phyloP scores from a whole-genome alignment of 2,329 filamentous ascomycete species.

The Pseudonectria foliicola region DNA sequence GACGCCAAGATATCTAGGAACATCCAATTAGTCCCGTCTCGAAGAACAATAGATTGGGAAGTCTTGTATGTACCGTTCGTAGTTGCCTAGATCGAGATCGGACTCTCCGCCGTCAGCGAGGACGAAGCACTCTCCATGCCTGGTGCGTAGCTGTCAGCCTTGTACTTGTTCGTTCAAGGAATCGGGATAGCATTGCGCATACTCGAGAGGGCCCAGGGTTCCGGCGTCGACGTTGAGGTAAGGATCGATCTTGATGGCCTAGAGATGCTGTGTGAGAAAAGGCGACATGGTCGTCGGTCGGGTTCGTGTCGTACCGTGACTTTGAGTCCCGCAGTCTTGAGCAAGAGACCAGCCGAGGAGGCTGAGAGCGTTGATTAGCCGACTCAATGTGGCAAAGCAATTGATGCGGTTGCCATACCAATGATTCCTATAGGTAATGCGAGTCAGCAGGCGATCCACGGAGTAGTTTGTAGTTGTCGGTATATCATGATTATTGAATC shows the following conservation, averaged over 20 bases:
- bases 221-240: slow-evolving; percentile 35
- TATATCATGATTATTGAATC: too few species aligned
- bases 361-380: slow-evolving; percentile 6
- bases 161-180: background rate
- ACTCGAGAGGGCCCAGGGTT: slow-evolving; percentile 25
- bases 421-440: background rate
- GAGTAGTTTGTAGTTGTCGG: too few species aligned
- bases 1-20: slow-evolving; percentile 61
- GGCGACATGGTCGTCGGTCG: background rate
- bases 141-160: slow-evolving; percentile 24
- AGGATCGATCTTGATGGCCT: slow-evolving; percentile 42
- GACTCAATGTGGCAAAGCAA: too few species aligned
- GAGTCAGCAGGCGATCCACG: slow-evolving; percentile 6
- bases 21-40: background rate
- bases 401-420: too few species aligned
- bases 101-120: slow-evolving; percentile 57
- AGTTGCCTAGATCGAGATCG: slow-evolving; percentile 52
- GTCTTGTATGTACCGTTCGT: slow-evolving; percentile 33
- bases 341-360: slow-evolving; percentile 53
- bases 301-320: slow-evolving; percentile 37
- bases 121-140: slow-evolving; percentile 86
- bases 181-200: slow-evolving; percentile 7
- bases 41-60: background rate
- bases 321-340: slow-evolving; percentile 75
- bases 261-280: slow-evolving; percentile 3